Conservation (phyloP, 345 rosid genomes). For the Moricandia moricandioides region DNA sequence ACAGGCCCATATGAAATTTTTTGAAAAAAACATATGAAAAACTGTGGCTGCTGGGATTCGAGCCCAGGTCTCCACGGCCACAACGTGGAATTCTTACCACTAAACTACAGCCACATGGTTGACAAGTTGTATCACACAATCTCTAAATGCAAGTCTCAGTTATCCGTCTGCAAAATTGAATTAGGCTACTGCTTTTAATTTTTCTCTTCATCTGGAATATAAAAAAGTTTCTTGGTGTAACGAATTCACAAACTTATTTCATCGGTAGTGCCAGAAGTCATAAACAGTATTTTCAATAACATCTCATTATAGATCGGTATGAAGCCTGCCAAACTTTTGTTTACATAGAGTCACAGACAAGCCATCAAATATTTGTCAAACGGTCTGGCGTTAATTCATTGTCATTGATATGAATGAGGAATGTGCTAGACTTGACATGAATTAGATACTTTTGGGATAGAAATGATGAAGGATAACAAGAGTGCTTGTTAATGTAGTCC, state of each 20-base stretch:
- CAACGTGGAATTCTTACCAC: conserved; percentile 83
- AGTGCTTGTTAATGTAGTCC: neutral
- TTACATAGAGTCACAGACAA: neutral
- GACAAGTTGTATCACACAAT: too few relatives aligned
- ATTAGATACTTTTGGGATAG: too few relatives aligned
- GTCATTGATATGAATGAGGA: neutral
- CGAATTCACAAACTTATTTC: neutral
- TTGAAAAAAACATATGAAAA: too few relatives aligned
- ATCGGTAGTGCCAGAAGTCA: neutral
- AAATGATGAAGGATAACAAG: neutral
- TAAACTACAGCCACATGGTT: conserved; percentile 60
- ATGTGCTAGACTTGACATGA: neutral
- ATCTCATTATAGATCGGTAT: neutral
- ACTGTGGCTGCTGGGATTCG: conserved; percentile 80
- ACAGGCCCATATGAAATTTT: conserved; percentile 1
- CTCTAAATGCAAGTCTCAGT: too few relatives aligned
- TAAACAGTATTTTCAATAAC: neutral
- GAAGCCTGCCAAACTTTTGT: neutral
- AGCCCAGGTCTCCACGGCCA: conserved; percentile 94
- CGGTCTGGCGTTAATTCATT: neutral
- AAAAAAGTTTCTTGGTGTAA: neutral
- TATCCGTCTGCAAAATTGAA: too few relatives aligned
- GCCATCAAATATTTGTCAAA: neutral
- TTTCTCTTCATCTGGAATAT: neutral
- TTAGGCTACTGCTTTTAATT: neutral